phyloP scores from a whole-genome alignment of 345 rosid species.

The Salix viminalis region DNA sequence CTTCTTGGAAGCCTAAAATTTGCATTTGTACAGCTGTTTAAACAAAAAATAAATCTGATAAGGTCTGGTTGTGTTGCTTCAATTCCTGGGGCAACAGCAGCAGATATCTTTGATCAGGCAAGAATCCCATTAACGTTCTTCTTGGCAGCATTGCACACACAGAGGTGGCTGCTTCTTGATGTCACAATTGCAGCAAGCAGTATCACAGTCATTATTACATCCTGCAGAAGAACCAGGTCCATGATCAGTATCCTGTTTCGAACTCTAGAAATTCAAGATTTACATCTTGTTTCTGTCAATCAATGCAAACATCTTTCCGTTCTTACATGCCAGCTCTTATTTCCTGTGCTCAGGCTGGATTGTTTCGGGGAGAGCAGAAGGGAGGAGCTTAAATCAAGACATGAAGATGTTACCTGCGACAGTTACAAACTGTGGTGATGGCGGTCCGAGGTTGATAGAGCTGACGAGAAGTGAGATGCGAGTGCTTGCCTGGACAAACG shows the following conservation, averaged over 20 bases:
- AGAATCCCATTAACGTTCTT: slow-evolving; percentile 22
- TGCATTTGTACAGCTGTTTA: too few species aligned
- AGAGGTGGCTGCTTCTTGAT: slow-evolving; percentile 61
- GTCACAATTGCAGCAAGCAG: slow-evolving; percentile 70
- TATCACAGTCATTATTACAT: slow-evolving; percentile 71
- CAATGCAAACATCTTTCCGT: too few species aligned
- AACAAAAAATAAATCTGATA: too few species aligned
- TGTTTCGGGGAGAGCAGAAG: not conserved
- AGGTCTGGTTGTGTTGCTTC: not conserved
- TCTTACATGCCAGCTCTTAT: too few species aligned
- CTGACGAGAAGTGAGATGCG: slow-evolving; percentile 15
- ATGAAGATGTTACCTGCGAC: slow-evolving; percentile 37
- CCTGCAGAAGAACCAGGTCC: slow-evolving; percentile 32
- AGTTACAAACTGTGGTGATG: slow-evolving; percentile 29
- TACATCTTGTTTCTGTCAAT: not conserved
- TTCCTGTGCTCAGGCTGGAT: not conserved
- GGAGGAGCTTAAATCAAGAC: not conserved
- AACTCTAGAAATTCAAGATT: not conserved
- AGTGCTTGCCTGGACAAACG: slow-evolving; percentile 20
- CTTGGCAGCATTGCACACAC: slow-evolving; percentile 63
- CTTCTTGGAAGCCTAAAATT: too few species aligned
- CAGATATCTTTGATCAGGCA: not conserved
- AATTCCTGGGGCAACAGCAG: not conserved
- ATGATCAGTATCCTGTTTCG: not conserved
- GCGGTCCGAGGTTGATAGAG: slow-evolving; percentile 16